A percentile compares a stretch with the other conserved stretches of the same genome.
phyloP scores from a whole-genome alignment of 2,329 filamentous ascomycete genomes.

The Pestalotiopsis sp. region DNA sequence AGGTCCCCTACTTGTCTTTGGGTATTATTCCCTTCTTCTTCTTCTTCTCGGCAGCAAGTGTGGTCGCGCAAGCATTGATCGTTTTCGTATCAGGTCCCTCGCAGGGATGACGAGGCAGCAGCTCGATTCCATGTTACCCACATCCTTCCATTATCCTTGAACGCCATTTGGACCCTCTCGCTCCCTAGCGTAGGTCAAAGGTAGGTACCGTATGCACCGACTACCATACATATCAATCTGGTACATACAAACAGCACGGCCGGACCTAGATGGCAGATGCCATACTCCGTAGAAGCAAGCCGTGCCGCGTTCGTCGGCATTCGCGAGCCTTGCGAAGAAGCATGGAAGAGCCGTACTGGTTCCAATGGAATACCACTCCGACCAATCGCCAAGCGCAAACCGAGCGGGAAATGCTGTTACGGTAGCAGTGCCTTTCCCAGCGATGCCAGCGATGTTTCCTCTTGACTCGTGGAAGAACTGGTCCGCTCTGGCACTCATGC shows the following conservation, averaged over 20 bases:
- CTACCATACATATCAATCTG: neutral
- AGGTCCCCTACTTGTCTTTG: neutral
- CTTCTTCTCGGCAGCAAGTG: neutral
- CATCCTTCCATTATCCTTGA: neutral
- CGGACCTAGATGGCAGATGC: neutral
- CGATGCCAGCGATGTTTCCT: neutral
- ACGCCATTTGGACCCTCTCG: neutral
- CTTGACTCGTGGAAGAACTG: conserved; percentile 9
- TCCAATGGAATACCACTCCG: neutral
- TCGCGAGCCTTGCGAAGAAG: neutral
- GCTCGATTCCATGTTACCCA: neutral
- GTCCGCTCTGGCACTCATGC: neutral
- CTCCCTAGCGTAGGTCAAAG: neutral
- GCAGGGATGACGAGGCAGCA: neutral
- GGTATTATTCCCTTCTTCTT: neutral
- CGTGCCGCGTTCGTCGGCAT: neutral
- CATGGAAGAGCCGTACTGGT: neutral
- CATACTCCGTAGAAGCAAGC: neutral
- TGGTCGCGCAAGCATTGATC: neutral
- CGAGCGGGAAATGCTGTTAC: neutral
- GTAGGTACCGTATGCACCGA: too few relatives aligned
- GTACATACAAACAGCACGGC: neutral
- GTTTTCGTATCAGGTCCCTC: neutral
- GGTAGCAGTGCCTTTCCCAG: neutral
- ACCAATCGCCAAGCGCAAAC: neutral